These are phyloP conservation scores for Microascus cirrosus DNA, from an alignment of 2,329 filamentous ascomycete species.

Conservation along the genomic window DNA sequence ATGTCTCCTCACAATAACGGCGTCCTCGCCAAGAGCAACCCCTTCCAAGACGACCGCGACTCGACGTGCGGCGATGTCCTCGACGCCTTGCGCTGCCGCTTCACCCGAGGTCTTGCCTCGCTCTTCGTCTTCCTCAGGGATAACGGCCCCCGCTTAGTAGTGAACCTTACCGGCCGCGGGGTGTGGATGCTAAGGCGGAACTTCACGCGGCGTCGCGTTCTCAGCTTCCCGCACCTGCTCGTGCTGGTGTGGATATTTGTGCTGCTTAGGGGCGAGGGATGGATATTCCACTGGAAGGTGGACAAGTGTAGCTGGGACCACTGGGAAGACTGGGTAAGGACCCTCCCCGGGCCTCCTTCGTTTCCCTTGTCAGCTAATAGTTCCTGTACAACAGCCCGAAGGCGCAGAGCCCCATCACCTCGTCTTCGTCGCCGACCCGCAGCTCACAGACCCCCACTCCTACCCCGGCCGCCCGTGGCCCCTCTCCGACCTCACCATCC, in stretches of 20 bases:
- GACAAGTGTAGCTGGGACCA: slow-evolving; percentile 66
- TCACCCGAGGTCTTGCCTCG: slow-evolving; percentile 11
- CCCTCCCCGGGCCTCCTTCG: neutral
- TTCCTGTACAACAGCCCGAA: slow-evolving; percentile 45
- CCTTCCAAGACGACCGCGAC: slow-evolving; percentile 9
- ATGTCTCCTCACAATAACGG: slow-evolving; percentile 2
- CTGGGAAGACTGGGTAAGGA: slow-evolving; percentile 85
- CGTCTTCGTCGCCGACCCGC: slow-evolving; percentile 78
- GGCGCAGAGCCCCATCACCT: slow-evolving; percentile 73
- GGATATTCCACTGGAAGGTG: slow-evolving; percentile 61
- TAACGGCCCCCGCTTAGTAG: slow-evolving; percentile 17
- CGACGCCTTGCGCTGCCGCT: neutral
- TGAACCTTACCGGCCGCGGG: slow-evolving; percentile 14
- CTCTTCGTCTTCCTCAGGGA: slow-evolving; percentile 21
- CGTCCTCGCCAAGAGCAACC: slow-evolving; percentile 9
- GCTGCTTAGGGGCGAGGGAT: slow-evolving; percentile 77
- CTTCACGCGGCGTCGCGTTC: slow-evolving; percentile 35
- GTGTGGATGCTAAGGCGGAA: slow-evolving; percentile 27
- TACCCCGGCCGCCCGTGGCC: slow-evolving; percentile 69
- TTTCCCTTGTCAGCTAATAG: neutral
- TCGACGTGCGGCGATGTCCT: slow-evolving; percentile 9
- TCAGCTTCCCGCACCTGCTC: slow-evolving; percentile 56
- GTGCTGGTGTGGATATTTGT: slow-evolving; percentile 64
- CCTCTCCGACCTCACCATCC: slow-evolving; percentile 38
- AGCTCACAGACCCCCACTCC: slow-evolving; percentile 89